Base-by-base conservation (phyloP, 2,329 filamentous ascomycete species). In the Hymenoscyphus salicellus region DNA sequence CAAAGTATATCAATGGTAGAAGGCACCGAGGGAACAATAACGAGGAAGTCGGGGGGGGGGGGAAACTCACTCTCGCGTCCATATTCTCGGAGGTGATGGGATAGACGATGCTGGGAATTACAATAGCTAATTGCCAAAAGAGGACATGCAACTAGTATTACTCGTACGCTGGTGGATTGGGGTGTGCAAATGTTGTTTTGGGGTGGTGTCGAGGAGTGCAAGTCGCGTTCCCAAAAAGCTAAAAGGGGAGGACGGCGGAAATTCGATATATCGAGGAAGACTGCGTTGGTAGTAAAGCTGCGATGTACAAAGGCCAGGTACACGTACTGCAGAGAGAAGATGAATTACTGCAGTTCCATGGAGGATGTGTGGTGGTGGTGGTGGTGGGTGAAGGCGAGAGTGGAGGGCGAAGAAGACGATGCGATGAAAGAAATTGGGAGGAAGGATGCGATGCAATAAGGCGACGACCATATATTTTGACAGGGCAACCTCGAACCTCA, bases 21-120 rank as follows among this genome's bases (percentile, higher is more conserved):
- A 52, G 38, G 38, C 46, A 60, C 28, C 3, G 5, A 49, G 36
- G 32, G 61, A 46, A 43, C 20, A 66, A 67, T 32, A 69, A 62
- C 38, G 65, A 66, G 32, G 65, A 62, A 30, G 26, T 23, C 20
- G 41, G 41, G n/a, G 41, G 41, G 17, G 16, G 36, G 41, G 17
- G 16, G 61, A 57, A 64, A 72, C 76, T 74, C 75, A 80, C 78
- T 72, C 77, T 78, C 55, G 77, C 77, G 71, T 79, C 78, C 78
- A 80, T 30, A 30, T 80, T 62, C 65, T 75, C 57, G 58, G 69
- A 67, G 71, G 58, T 63, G 70, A 68, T 64, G 63, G 65, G 56
- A 32, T 62, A 57, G 30, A 28, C 60, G 23, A 62, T 62, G 52
- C 38, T 62, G 49, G 62, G 41, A 63, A 68, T 66, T 68, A 67